Base-by-base conservation (phyloP, 2,329 filamentous ascomycete genomes). In the Colletotrichum sp. region DNA sequence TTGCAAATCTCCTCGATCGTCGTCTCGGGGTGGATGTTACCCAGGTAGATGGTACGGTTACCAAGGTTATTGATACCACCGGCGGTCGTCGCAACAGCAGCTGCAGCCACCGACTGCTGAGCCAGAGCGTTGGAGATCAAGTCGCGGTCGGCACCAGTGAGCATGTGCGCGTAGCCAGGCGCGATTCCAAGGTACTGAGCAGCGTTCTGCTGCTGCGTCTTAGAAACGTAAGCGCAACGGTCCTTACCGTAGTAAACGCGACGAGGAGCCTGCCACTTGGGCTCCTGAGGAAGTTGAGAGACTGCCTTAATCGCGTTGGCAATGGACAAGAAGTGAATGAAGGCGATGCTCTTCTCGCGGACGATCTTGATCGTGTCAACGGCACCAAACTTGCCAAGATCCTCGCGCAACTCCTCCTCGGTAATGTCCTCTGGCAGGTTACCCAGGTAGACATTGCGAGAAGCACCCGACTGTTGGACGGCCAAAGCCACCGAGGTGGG, bases 1-100 rank as follows among this genome's bases (percentile, higher is more conserved):
- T 99, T 99, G 91, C 97, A 99, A 84, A 99, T 99, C 88, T 99
- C 97, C 88, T 99, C 97, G 80, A 99, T 98, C 3, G 96, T 99
- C 2, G 97, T 99, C 88, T 99, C 97, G 0, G 97, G 97, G 85
- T 99, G 97, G 79, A 99, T 99, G 86, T 99, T 99, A 80, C 97
- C 97, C 8, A 99, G 91, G 84, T 99, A 99, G 78, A 99, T 98
- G 59, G 97, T 99, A 78, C 97, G 92, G 88, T 99, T 99, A 70
- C 97, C 97, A 55, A 99, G 89, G 85, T 99, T 99, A 88, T 98
- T 98, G 80, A 98, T 96, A 78, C 97, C 97, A 80, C 97, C 97
- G 78, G 97, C 97, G 9, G 96, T 98, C 4, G 97, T 99, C 39
- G 97, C 97, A 75, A 99, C 97, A 29, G 97, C 97, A 9, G 97